Base-by-base conservation (phyloP, 805 yeast species). In the Saturnispora saitoi region DNA sequence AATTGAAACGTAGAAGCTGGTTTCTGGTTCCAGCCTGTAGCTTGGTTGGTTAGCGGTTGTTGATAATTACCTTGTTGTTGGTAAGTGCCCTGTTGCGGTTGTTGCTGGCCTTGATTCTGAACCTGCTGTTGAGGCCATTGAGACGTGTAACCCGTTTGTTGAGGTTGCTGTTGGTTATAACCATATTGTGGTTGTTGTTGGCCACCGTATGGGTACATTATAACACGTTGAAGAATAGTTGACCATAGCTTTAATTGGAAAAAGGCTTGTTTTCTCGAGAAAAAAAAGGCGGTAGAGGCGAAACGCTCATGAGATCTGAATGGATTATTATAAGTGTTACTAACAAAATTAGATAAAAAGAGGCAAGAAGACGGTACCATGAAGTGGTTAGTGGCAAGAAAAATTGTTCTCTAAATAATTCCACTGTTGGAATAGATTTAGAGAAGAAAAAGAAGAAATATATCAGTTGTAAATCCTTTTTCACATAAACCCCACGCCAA, bases 21-120 rank as follows among this genome's bases (percentile, higher is more conserved):
- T 22, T 50, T 54, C 26, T 50, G 56, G 32, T 45, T 63, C 60
- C 65, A 71, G 1, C 75, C 76, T 2, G 75, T 69, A 7, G 65
- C 66, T 53, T 72, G 76, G 11, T 68, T 40, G 38, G 53, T 53
- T 28, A 60, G 30, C 1, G 54, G 54, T 29, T 46, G 49, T 10
- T 17, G 17, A 34, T 34, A 34, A 17, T 20, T 14, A 11, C 38
- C 38, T 34, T 34, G 38, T n/a, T 32, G 36, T 9, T 34, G 38
- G 19, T 34, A 34, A 15, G 30, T 45, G n/a, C 26, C 48, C 31
- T 34, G 45, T 29, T 39, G 49, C n/a, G 20, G 50, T 30, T 40
- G 53, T 37, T 43, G 50, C 32, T 46, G 54, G 32, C 47, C 51
- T 38, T 47, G 56, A 10, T 51, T 54, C 29, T 50, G 55, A 20